Base-by-base conservation (phyloP, 2,329 filamentous ascomycete genomes). In the Beauveria sp. region DNA sequence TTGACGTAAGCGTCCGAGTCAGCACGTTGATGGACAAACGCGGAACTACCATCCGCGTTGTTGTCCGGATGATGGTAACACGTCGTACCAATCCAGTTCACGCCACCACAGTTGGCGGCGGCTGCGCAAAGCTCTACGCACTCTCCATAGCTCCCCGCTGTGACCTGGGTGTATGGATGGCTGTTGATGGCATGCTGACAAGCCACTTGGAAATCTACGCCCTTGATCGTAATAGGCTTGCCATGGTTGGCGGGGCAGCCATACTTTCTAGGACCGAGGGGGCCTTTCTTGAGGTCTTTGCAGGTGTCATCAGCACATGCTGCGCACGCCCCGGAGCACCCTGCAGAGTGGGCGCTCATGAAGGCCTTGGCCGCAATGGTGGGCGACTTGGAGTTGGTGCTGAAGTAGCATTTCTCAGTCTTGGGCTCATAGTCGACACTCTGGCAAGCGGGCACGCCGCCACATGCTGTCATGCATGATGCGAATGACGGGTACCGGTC, bases 351-450 rank as follows among this genome's bases (percentile, higher is more conserved):
- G 2, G 64, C 65, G 31, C 62, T 64, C 22, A 63, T 8, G 56
- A 66, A 66, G n/a, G 65, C 65, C 3, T 61, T n/a, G 6, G 64
- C 64, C 18, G 59, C 52, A 31, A 65, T 65, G 61, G 46, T 31
- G n/a, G 64, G 62, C 7, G 56, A 43, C 31, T 66, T 54, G 48
- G 45, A 16, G 59, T 61, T 62, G 52, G 48, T 61, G 48, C 62
- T 54, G 52, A 62, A 62, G 59, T 42, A 65, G 45, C 64, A 66
- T 14, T 61, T 58, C 14, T 62, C 48, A 9, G 65, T 66, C 6
- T 60, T 55, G 6, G 61, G 59, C 48, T 66, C 65, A 45, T 64
- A 66, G 49, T 65, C 64, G 14, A 62, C 62, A 40, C 64, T 65
- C 54, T 53, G 62, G 42, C 65, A 66, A 26, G 61, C 64, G 22